Evolutionary conservation across 75 land plant genomes (phyloP).

Genomic region (Pinus taeda): DNA sequence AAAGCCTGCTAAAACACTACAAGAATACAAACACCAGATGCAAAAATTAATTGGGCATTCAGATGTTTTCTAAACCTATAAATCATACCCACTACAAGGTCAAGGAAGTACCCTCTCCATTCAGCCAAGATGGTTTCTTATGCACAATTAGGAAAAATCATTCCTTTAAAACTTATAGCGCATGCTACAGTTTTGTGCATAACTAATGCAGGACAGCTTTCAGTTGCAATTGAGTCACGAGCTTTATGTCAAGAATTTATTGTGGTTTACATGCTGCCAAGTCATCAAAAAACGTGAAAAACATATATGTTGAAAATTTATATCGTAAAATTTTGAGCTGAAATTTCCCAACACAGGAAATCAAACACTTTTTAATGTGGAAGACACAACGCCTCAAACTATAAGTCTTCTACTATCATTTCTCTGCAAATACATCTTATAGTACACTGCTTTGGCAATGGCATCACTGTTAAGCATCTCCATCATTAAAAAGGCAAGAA

Average conservation of each 20-base stretch:
- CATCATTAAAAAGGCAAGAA: neutral
- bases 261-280: neutral
- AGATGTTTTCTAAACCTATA: too few species aligned
- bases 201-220: neutral
- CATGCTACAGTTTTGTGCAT: neutral
- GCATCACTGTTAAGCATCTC: neutral
- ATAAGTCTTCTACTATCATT: neutral
- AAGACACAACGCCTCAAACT: neutral
- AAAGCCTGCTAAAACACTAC: too few species aligned
- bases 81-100: too few species aligned
- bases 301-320: neutral
- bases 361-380: neutral
- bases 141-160: neutral
- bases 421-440: too few species aligned
- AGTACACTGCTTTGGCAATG: too few species aligned
- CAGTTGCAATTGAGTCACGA: neutral
- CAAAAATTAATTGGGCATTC: too few species aligned
- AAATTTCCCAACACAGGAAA: neutral
- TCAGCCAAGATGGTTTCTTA: neutral
- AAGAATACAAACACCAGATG: too few species aligned
- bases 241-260: neutral
- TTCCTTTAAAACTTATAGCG: neutral
- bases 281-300: neutral
- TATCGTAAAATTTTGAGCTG: neutral
- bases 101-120: too few species aligned